Evolutionary conservation across 345 rosid genomes (phyloP), one percentile per base, ranked within the genome.

Genomic region (Viola odorata): DNA sequence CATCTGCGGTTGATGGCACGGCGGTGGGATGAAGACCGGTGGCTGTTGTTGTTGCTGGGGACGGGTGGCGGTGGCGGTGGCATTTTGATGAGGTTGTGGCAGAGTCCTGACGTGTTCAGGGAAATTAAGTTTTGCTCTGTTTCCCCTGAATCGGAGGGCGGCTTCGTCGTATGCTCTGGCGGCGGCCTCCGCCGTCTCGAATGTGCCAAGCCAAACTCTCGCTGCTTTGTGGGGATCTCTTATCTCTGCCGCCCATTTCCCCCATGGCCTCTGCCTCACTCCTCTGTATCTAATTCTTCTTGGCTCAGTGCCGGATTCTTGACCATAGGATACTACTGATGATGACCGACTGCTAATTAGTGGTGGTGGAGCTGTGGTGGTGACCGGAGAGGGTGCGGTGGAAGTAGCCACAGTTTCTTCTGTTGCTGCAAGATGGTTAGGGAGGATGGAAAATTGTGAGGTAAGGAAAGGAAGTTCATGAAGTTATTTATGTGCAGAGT

Each of bases 191-290:
- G 91, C 96, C 1, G 91, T 88, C 17, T 88, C 85, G 70, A 91
- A 88, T 10, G 97, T 91, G 16, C 97, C 97, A 0, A 88, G 82
- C 97, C 97, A 91, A 4, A 91, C 91, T 61, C 96, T 72, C 3
- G 88, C 84, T 2, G 96, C 97, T 58, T 77, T 91, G 55, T 83
- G 88, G 0, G 97, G 94, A 65, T 88, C 97, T 0, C 96, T 84
- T 52, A 91, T 91, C 78, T 91, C 97, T 0, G 97, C 96, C 0
- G 94, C 97, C 97, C 97, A 91, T 64, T 85, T 85, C 0, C 96
- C 96, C 96, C 97, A 85, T 0, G 96, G 97, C 55, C 96, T 80
- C 72, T 88, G 94, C 71, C 98, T 66, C 45, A 88, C 91, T 59
- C 96, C 98, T 66, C 98, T 84, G 72, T 86, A 88, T 73, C 78